Evolutionary conservation across 306 rosid species (phyloP).

Genomic region (Phaseolus lunatus): DNA sequence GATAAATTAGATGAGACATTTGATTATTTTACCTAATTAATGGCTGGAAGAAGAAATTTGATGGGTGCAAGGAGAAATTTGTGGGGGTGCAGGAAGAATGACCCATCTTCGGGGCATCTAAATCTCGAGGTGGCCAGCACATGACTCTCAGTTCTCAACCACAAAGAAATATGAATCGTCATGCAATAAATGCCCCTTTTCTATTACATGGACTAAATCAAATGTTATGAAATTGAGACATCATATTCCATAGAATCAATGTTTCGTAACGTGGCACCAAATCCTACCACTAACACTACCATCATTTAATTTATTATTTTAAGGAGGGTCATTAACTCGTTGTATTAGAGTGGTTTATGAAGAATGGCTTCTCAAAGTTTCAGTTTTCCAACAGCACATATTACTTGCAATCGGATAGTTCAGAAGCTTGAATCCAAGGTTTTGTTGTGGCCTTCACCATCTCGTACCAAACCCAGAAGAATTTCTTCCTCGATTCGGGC

Average conservation of each 20-base stretch:
- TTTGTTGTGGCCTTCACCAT: slow-evolving; percentile 44
- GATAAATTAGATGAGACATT: too few species aligned
- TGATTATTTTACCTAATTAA: too few species aligned
- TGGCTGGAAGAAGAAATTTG: too few species aligned
- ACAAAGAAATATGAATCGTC: background rate
- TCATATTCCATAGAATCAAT: background rate
- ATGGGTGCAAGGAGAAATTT: too few species aligned
- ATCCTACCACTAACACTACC: too few species aligned
- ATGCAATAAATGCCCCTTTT: background rate
- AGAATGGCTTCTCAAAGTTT: slow-evolving; percentile 61
- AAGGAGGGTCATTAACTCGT: background rate
- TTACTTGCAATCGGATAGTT: slow-evolving; percentile 43
- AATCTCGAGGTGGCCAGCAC: slow-evolving; percentile 26
- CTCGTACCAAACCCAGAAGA: slow-evolving; percentile 48
- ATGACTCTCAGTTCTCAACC: background rate
- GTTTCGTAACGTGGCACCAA: too few species aligned
- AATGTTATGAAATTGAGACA: background rate
- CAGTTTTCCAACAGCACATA: slow-evolving; percentile 52
- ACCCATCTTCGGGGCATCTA: too few species aligned
- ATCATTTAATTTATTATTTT: slow-evolving; percentile 5
- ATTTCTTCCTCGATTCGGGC: slow-evolving; percentile 54
- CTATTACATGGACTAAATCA: background rate
- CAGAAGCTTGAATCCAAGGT: slow-evolving; percentile 51
- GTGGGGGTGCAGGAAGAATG: too few species aligned
- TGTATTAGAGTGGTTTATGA: background rate